A percentile compares a stretch with the other conserved stretches of the same genome.
phyloP scores from a whole-genome alignment of 192 early-diverging fungal species.

The Gonapodya prolifera region DNA sequence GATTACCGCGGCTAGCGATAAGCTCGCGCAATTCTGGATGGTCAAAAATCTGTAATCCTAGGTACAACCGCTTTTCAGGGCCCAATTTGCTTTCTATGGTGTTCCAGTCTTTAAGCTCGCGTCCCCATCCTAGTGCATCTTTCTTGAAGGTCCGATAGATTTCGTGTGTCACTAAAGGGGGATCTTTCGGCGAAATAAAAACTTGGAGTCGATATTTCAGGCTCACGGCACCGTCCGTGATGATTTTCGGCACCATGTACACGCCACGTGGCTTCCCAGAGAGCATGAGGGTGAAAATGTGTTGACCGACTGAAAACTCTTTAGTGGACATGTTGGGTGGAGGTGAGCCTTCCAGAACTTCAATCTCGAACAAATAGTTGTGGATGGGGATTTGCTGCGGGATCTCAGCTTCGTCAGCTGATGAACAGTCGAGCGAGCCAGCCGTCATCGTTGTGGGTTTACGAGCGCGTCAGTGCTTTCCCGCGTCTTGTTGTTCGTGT shows the following conservation, averaged over 20 bases:
- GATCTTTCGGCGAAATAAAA: not conserved
- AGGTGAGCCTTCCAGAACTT: not conserved
- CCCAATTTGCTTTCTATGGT: not conserved
- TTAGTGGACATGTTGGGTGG: not conserved
- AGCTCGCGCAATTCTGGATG: not conserved
- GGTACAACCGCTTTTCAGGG: not conserved
- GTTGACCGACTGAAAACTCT: not conserved
- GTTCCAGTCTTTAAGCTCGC: not conserved
- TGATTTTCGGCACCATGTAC: not conserved
- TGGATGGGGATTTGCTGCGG: not conserved
- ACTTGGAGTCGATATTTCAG: not conserved
- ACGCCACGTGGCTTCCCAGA: not conserved
- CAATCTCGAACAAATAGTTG: not conserved
- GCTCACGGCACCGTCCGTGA: not conserved
- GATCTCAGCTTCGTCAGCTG: too few species aligned
- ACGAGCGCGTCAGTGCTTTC: too few species aligned
- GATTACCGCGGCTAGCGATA: not conserved
- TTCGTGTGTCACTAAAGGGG: not conserved
- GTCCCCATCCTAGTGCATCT: not conserved
- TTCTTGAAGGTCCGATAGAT: not conserved
- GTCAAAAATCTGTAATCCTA: not conserved
- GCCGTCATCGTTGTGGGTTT: too few species aligned
- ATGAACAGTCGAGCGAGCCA: too few species aligned
- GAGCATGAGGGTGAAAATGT: not conserved
- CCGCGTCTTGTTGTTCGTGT: too few species aligned